Evolutionary conservation across 306 rosid genomes (phyloP), one percentile per base, ranked within the genome.

Genomic region (Psophocarpus tetragonolobus): DNA sequence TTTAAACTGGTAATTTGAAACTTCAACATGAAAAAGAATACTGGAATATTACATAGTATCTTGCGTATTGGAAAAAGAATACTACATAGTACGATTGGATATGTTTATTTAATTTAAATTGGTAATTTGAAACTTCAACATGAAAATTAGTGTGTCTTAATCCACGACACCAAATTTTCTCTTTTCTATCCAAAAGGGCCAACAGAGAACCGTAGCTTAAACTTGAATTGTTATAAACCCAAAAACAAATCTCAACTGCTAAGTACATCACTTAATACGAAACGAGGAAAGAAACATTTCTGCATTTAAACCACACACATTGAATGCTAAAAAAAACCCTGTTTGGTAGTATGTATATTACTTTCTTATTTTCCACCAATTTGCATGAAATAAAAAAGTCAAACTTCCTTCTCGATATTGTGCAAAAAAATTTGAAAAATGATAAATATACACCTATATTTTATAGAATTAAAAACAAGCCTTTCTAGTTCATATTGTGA

Each of bases 321-420:
- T 4, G 23, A 74, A 60, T 53, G 23, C 44, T n/a, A 63, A 24
- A 42, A 70, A 26, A 10, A 63, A 41, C n/a, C 38, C 71, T 29
- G 78, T 11, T 76, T 62, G 58, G 62, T 6, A 61, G 23, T 26
- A 76, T 11, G 76, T 17, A 23, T 9, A 38, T 60, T 68, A 1
- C 20, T n/a, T n/a, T n/a, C n/a, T 56, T 60, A 47, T 61, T 81
- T 18, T 69, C 78, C 48, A 36, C 17, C 18, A 35, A 66, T 12
- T 32, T 4, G 44, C 58, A 83, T 13, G 53, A 67, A 68, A 79
- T 68, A 47, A 11, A 62, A 48, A 58, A 68, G n/a, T 9, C 67
- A 68, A 78, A 82, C 54, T 70, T 74, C 62, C 44, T 3, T 68
- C 29, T 56, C 9, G n/a, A n/a, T n/a, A n/a, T n/a, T n/a, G n/a